Percentiles rank a stretch among this genome's conserved stretches.
These are phyloP conservation scores for Aspergillus egyptiacus DNA, from an alignment of 495 filamentous ascomycete genomes.

Conservation along the genomic window DNA sequence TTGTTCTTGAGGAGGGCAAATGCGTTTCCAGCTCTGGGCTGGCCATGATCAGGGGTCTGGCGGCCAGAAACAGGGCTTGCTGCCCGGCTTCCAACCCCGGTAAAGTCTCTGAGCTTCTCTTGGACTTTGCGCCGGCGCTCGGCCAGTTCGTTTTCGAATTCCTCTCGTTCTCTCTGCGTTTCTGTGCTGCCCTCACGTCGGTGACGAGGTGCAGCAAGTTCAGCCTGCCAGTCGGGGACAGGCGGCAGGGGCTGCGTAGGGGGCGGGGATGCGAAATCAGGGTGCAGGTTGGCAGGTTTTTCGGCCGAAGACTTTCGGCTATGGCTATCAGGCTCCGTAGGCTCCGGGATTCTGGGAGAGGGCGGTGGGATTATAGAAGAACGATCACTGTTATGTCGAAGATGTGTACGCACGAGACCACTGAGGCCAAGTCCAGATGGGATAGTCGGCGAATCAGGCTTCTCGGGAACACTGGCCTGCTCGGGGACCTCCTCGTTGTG, in stretches of 20 bases:
- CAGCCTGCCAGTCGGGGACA: constrained; percentile 33
- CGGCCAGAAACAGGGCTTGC: constrained; percentile 42
- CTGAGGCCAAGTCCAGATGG: constrained; percentile 61
- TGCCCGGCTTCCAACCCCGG: constrained; percentile 59
- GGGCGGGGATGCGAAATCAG: not conserved
- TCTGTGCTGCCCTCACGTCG: constrained; percentile 52
- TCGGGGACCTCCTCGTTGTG: constrained; percentile 15
- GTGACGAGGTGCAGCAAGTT: constrained; percentile 32
- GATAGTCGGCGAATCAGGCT: constrained; percentile 74
- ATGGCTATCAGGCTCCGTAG: constrained; percentile 1
- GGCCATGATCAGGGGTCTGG: constrained; percentile 39
- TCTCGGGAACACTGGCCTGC: constrained; percentile 27
- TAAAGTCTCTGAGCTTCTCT: constrained; percentile 70
- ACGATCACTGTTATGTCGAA: constrained; percentile 72
- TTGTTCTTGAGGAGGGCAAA: constrained; percentile 66
- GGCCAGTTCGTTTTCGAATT: constrained; percentile 75
- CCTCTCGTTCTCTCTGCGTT: constrained; percentile 62
- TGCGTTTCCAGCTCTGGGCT: constrained; percentile 46
- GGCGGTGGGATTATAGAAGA: constrained; percentile 67
- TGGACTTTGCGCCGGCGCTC: constrained; percentile 70
- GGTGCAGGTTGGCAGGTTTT: not conserved
- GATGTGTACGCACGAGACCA: constrained; percentile 78
- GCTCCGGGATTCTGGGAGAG: constrained; percentile 30
- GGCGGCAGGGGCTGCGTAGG: constrained; percentile 13
- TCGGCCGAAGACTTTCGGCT: not conserved